Conservation (phyloP, 2,329 filamentous ascomycete genomes). For the Colletotrichum higginsianum region DNA sequence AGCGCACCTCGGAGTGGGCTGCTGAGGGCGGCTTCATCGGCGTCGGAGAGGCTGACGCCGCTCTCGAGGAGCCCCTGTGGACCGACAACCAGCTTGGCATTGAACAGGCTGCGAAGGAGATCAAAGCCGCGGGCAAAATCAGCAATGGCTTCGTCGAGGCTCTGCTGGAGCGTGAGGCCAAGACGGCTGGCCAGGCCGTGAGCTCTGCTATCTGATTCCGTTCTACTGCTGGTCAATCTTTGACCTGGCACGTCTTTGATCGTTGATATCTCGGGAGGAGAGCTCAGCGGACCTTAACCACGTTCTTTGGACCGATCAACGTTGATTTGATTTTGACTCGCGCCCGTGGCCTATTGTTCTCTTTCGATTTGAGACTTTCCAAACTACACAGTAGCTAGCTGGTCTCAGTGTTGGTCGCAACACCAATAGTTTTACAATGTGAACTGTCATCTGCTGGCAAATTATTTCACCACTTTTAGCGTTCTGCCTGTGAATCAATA, state of each 20-base stretch:
- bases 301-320: slow-evolving; percentile 52
- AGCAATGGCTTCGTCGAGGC: slow-evolving; percentile 67
- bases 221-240: slow-evolving; percentile 15
- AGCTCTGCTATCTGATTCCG: slow-evolving; percentile 47
- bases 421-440: slow-evolving; percentile 37
- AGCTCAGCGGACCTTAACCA: slow-evolving; percentile 44
- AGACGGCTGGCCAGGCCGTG: slow-evolving; percentile 50
- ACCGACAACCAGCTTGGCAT: slow-evolving; percentile 90
- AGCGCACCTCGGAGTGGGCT: slow-evolving; percentile 94
- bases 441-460: slow-evolving; percentile 27
- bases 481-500: not conserved
- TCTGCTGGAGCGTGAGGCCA: slow-evolving; percentile 70
- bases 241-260: slow-evolving; percentile 9
- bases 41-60: slow-evolving; percentile 80
- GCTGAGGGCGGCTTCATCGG: slow-evolving; percentile 94
- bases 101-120: slow-evolving; percentile 74
- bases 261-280: slow-evolving; percentile 35
- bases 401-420: slow-evolving; percentile 41
- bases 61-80: slow-evolving; percentile 84
- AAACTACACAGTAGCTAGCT: slow-evolving; percentile 7
- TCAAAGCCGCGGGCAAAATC: slow-evolving; percentile 62
- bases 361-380: slow-evolving; percentile 32
- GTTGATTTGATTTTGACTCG: slow-evolving; percentile 23
- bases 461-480: slow-evolving; percentile 6
- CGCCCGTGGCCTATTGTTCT: slow-evolving; percentile 34